Evolutionary conservation across 139 green algal species (phyloP), one percentile per base, ranked within the genome.

Genomic region (Chlamydomonas incerta): DNA sequence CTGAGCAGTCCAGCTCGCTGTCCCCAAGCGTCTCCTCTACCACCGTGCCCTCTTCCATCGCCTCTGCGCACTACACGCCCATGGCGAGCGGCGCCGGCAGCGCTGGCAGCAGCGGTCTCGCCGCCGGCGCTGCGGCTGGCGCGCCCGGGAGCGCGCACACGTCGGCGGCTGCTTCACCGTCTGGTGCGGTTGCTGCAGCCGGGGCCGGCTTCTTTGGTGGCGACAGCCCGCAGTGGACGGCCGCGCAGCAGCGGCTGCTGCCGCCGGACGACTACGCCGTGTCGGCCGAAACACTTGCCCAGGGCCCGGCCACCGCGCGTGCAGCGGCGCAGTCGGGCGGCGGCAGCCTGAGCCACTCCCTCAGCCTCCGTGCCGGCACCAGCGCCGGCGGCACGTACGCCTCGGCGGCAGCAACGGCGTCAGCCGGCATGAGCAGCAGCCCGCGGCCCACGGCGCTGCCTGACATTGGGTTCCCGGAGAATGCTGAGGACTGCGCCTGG

Each of bases 171-270:
- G 66, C 66, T 26, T 21, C 62, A 20, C 62, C 62, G 23, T 68
- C 62, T 4, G 62, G 11, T 8, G 41, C 41, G 41, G 41, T 50
- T 50, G 41, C 41, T 50, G 41, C 41, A 50, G 41, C 41, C 8
- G 41, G 41, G 6, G 41, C 41, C 41, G 41, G 6, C 41, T 50
- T 50, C 41, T 50, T 50, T 50, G 41, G 41, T 8, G 8, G 41
- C 41, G 41, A 8, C 41, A 50, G 41, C 41, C 41, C 41, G 41
- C 41, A 8, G 41, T 50, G 41, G 62, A 18, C 62, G 24, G 58
- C 37, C 35, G 41, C 60, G 35, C 58, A 82, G 74, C 74, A 60
- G 28, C 34, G 4, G 34, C 57, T 82, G 21, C 58, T 82, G 57
- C 6, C 58, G 3, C 10, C 33, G 0, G 74, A 37, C 26, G 28